A percentile compares a stretch with the other conserved stretches of the same genome.
Conservation (phyloP, 257 asterid genomes). For the Plantago major region DNA sequence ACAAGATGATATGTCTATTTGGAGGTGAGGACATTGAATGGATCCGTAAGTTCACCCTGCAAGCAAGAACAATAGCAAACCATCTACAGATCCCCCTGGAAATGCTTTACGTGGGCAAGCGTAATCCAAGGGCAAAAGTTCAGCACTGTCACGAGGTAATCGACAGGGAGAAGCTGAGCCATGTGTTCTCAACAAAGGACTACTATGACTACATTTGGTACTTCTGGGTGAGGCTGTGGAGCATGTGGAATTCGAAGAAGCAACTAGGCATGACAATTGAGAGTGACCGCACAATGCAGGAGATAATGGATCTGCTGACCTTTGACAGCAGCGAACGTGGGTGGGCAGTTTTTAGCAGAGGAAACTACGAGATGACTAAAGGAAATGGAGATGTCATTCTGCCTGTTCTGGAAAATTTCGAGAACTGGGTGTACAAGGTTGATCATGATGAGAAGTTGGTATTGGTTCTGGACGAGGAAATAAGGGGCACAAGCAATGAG, state of each 20-base stretch:
- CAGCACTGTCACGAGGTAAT: constrained; percentile 55
- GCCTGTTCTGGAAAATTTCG: constrained; percentile 33
- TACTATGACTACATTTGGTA: constrained; percentile 62
- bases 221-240: constrained; percentile 81
- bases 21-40: constrained; percentile 90
- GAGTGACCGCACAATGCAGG: constrained; percentile 56
- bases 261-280: constrained; percentile 56
- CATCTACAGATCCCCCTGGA: constrained; percentile 48
- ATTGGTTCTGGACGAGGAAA: constrained; percentile 36
- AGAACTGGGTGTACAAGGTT: constrained; percentile 41
- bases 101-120: constrained; percentile 81
- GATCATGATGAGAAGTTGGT: constrained; percentile 49
- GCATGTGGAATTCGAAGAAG: constrained; percentile 94
- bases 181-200: constrained; percentile 37
- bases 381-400: constrained; percentile 44
- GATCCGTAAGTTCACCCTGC: constrained; percentile 62
- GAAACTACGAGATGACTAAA: constrained; percentile 45
- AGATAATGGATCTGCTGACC: constrained; percentile 51
- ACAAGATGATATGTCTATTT: constrained; percentile 63
- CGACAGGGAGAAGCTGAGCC: constrained; percentile 53
- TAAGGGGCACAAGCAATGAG: constrained; percentile 37
- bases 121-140: constrained; percentile 61
- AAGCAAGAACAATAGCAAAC: constrained; percentile 35
- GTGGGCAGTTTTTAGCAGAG: constrained; percentile 78
- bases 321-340: constrained; percentile 74